Percentiles rank a stretch among this genome's conserved stretches.
phyloP scores from a whole-genome alignment of 108 stramenopile genomes.

The Pseudonitzschia delicatissima region DNA sequence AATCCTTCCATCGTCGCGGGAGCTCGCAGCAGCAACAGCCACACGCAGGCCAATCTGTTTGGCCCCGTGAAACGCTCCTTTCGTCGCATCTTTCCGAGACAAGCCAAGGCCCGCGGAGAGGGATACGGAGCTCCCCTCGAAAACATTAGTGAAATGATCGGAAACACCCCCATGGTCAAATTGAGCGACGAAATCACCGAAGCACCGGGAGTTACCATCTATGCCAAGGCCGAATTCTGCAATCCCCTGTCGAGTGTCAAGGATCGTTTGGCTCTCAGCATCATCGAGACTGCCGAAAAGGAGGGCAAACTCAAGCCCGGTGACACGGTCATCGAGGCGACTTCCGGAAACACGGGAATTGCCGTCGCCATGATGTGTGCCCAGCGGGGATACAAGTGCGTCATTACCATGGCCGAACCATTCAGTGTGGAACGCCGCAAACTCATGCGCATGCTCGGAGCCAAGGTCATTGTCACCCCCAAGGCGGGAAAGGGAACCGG shows the following conservation, averaged over 20 bases:
- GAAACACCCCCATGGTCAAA: constrained; percentile 65
- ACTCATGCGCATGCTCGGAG: constrained; percentile 62
- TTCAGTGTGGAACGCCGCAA: constrained; percentile 69
- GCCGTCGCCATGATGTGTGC: constrained; percentile 51
- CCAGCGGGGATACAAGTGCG: constrained; percentile 64
- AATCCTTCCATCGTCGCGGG: too few relatives aligned
- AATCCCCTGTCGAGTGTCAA: constrained; percentile 83
- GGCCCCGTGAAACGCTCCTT: too few relatives aligned
- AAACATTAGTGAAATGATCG: constrained; percentile 53
- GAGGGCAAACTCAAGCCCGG: constrained; percentile 81
- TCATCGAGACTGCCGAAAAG: constrained; percentile 85
- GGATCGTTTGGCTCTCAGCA: constrained; percentile 82
- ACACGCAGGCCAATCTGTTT: too few relatives aligned
- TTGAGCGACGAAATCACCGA: constrained; percentile 16
- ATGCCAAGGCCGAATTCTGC: constrained; percentile 63
- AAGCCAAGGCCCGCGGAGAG: constrained; percentile 21
- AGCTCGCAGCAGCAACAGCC: too few relatives aligned
- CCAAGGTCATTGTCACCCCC: constrained; percentile 70
- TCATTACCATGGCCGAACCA: constrained; percentile 92
- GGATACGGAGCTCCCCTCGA: constrained; percentile 27
- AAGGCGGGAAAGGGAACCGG: constrained; percentile 62
- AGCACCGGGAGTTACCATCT: constrained; percentile 44
- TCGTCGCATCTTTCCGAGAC: too few relatives aligned
- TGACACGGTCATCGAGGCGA: constrained; percentile 91
- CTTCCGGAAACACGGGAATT: constrained; percentile 95